A percentile compares a stretch with the other conserved stretches of the same genome.
Evolutionary conservation across 257 asterid genomes (phyloP).

Genomic region (Handroanthus guayacan): DNA sequence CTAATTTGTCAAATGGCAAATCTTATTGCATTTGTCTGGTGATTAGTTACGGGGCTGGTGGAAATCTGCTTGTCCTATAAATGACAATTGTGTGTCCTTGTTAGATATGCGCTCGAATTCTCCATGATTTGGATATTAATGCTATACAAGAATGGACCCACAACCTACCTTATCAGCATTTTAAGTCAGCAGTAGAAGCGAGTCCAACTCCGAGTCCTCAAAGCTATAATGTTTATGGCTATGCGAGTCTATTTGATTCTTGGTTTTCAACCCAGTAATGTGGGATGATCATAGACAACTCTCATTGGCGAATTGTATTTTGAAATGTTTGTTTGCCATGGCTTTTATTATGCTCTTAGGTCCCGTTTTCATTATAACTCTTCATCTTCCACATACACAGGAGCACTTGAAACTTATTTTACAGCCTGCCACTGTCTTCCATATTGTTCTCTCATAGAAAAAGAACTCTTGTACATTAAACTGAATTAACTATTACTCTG

Average conservation of each 20-base stretch:
- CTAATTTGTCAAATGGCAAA: background rate
- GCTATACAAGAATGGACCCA: background rate
- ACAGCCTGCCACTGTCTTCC: background rate
- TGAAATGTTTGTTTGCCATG: background rate
- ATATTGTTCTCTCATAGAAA: background rate
- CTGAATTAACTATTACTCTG: background rate
- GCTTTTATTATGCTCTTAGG: background rate
- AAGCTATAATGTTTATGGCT: background rate
- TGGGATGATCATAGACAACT: background rate
- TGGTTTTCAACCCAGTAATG: background rate
- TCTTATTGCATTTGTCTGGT: background rate
- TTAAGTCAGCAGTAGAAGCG: background rate
- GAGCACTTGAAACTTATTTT: slow-evolving; percentile 8
- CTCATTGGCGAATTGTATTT: background rate
- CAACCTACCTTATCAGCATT: background rate
- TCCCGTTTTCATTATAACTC: background rate
- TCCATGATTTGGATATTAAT: background rate
- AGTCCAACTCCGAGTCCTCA: background rate
- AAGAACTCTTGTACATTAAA: background rate
- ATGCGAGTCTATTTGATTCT: background rate
- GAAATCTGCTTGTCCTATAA: background rate
- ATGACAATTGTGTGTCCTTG: background rate
- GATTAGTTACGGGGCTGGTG: background rate
- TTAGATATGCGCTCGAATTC: background rate
- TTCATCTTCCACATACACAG: background rate